These are phyloP conservation scores for Yamadazyma siamensis DNA, from an alignment of 1,139 yeast species.

Conservation along the genomic window DNA sequence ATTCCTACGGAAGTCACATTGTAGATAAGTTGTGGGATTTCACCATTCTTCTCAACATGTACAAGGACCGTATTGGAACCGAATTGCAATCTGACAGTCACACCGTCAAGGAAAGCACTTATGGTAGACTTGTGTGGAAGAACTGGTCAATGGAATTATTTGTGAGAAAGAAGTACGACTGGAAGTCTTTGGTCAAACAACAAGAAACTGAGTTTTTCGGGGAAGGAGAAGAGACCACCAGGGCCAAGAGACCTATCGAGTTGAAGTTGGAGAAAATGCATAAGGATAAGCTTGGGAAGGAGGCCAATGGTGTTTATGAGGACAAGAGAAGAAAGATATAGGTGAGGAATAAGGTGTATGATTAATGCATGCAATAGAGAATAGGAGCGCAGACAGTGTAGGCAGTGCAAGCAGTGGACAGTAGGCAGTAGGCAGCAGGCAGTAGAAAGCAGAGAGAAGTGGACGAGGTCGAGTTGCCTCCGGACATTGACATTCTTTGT, in stretches of 20 bases:
- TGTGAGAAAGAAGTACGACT: conserved; percentile 70
- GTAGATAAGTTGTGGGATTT: conserved; percentile 83
- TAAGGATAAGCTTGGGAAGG: conserved; percentile 27
- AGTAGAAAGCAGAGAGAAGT: too few relatives aligned
- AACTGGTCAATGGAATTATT: conserved; percentile 88
- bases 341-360: too few relatives aligned
- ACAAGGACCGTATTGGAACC: conserved; percentile 81
- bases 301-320: conserved; percentile 17
- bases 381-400: too few relatives aligned
- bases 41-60: conserved; percentile 72
- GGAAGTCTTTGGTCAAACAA: conserved; percentile 73
- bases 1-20: conserved; percentile 89
- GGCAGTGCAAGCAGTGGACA: too few relatives aligned
- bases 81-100: conserved; percentile 61
- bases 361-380: too few relatives aligned
- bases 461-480: too few relatives aligned
- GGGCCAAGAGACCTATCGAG: conserved; percentile 40
- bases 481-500: too few relatives aligned
- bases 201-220: conserved; percentile 56
- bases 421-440: too few relatives aligned
- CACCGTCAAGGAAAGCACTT: conserved; percentile 74
- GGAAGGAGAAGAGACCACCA: conserved; percentile 12
- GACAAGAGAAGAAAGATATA: conserved; percentile 12
- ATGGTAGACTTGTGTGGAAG: conserved; percentile 92
- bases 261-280: conserved; percentile 42